Evolutionary conservation across 176 grass and related monocot genomes (phyloP).

Genomic region (Dendrocalamus sinicus): DNA sequence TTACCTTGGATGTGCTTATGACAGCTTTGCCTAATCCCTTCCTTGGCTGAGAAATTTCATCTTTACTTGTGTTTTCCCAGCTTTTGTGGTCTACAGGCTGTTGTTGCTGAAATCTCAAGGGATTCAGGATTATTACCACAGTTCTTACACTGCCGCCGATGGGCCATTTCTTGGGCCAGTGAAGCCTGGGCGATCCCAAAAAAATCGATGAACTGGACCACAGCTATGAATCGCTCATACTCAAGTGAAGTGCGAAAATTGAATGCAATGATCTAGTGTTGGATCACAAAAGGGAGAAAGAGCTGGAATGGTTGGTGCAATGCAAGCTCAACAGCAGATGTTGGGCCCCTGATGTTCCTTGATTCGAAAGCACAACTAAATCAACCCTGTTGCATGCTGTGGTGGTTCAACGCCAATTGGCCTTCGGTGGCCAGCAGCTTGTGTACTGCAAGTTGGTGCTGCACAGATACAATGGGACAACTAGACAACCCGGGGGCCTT

Average conservation of each 20-base stretch:
- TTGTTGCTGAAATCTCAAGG: conserved; percentile 36
- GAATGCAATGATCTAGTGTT: conserved; percentile 54
- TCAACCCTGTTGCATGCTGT: conserved; percentile 11
- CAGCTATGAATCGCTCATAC: conserved; percentile 7
- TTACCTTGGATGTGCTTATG: conserved; percentile 9
- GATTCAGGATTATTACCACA: conserved; percentile 13
- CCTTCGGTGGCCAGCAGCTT: conserved; percentile 37
- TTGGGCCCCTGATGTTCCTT: conserved; percentile 51
- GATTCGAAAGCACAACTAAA: conserved; percentile 53
- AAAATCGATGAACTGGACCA: conserved; percentile 37
- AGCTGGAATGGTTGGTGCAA: conserved; percentile 50
- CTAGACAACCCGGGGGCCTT: neutral
- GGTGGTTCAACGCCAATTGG: conserved; percentile 54
- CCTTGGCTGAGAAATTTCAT: conserved; percentile 38
- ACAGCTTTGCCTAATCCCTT: conserved; percentile 49
- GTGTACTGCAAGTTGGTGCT: conserved; percentile 16
- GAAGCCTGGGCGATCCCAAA: neutral
- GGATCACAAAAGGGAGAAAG: conserved; percentile 33
- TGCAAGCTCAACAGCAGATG: conserved; percentile 30
- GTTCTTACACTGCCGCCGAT: conserved; percentile 19
- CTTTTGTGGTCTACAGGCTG: conserved; percentile 44
- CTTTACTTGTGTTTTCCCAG: conserved; percentile 36
- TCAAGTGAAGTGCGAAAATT: conserved; percentile 34
- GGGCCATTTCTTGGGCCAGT: conserved; percentile 39
- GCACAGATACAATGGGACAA: conserved; percentile 31